phyloP scores from a whole-genome alignment of 1,284 basidiomycete species.

The Ganoderma meredithae region DNA sequence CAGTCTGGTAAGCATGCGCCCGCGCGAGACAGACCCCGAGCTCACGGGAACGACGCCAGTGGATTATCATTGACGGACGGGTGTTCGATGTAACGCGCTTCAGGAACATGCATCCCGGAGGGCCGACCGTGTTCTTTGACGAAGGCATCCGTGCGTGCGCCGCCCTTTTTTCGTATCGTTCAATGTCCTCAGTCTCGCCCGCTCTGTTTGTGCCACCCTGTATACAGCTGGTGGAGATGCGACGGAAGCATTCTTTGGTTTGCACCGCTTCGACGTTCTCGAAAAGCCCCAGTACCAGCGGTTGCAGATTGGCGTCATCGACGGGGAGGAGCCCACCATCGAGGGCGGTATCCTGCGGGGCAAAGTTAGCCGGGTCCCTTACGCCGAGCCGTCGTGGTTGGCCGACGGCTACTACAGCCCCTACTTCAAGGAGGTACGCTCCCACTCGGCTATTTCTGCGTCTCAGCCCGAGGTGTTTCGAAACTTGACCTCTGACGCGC shows the following conservation, averaged over 20 bases:
- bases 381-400: constrained; percentile 86
- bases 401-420: constrained; percentile 71
- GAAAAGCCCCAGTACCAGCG: constrained; percentile 76
- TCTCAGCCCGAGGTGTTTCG: background rate
- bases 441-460: background rate
- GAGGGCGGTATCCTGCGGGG: constrained; percentile 58
- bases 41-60: constrained; percentile 49
- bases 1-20: constrained; percentile 53
- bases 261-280: constrained; percentile 85
- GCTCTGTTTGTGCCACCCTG: no score
- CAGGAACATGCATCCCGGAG: constrained; percentile 84
- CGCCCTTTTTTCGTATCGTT: background rate
- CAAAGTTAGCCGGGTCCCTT: constrained; percentile 75
- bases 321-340: constrained; percentile 69
- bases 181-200: background rate
- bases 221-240: constrained; percentile 79
- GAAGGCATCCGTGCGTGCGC: constrained; percentile 69
- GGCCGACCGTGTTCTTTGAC: constrained; percentile 76
- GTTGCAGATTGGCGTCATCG: constrained; percentile 74
- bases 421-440: constrained; percentile 73
- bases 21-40: background rate
- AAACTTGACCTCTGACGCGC: background rate
- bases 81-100: constrained; percentile 87
- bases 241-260: constrained; percentile 85
- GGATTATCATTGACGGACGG: constrained; percentile 85